Conservation (phyloP, 1,284 basidiomycete species). For the Sporisorium graminicola region DNA sequence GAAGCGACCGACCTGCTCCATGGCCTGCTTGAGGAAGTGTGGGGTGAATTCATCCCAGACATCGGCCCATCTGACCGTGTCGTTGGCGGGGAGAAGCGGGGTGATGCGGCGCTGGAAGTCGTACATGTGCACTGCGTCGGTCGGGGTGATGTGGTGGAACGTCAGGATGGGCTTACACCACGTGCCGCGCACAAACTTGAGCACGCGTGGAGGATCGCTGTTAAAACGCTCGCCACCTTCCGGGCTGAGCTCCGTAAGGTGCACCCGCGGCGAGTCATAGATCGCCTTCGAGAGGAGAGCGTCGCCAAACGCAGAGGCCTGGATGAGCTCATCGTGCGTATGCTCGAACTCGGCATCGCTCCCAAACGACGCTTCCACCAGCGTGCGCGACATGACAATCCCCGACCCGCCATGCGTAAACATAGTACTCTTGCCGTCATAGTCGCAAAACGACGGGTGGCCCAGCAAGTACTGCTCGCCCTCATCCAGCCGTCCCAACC, state of each 20-base stretch:
- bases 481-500: slow-evolving; percentile 21
- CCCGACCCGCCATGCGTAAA: slow-evolving; percentile 50
- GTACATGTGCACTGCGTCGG: slow-evolving; percentile 35
- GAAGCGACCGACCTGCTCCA: background rate
- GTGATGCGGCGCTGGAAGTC: slow-evolving; percentile 37
- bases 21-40: slow-evolving; percentile 8
- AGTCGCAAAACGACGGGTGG: slow-evolving; percentile 35
- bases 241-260: slow-evolving; percentile 13
- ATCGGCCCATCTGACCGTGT: slow-evolving; percentile 24
- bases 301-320: slow-evolving; percentile 42
- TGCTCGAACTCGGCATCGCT: slow-evolving; percentile 31
- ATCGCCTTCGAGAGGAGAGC: slow-evolving; percentile 46
- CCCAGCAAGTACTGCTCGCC: slow-evolving; percentile 32
- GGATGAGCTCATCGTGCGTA: slow-evolving; percentile 26
- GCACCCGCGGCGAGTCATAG: slow-evolving; percentile 23
- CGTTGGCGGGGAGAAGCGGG: slow-evolving; percentile 1
- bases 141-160: slow-evolving; percentile 49
- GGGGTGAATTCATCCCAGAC: slow-evolving; percentile 47
- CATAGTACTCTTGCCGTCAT: slow-evolving; percentile 29
- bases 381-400: slow-evolving; percentile 26
- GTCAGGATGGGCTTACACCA: slow-evolving; percentile 45
- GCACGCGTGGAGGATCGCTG: slow-evolving; percentile 23
- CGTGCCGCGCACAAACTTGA: slow-evolving; percentile 22
- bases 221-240: slow-evolving; percentile 36
- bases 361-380: slow-evolving; percentile 40